Evolutionary conservation across 2,329 filamentous ascomycete species (phyloP).

Genomic region (Colletotrichum ledebouriae): DNA sequence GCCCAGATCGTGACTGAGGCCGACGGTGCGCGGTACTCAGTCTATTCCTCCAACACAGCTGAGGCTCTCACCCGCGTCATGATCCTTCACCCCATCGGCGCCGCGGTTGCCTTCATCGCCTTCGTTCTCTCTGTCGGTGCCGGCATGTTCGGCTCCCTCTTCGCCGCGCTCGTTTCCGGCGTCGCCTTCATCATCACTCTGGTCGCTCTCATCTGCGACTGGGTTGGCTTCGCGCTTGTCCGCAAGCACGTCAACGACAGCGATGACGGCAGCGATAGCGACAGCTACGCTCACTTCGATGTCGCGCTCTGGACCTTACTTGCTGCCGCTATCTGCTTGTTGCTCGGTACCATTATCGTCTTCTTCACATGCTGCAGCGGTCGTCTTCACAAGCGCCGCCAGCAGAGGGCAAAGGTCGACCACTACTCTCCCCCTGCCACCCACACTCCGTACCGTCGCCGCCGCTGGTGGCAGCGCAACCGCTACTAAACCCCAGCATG

Average conservation of each 20-base stretch:
- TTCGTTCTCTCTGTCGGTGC: slow-evolving; percentile 68
- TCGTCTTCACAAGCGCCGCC: slow-evolving; percentile 56
- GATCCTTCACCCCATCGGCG: slow-evolving; percentile 73
- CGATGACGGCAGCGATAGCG: slow-evolving; percentile 49
- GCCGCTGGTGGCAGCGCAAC: slow-evolving; percentile 41
- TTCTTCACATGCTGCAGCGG: slow-evolving; percentile 73
- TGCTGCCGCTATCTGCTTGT: slow-evolving; percentile 65
- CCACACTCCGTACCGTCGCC: slow-evolving; percentile 36
- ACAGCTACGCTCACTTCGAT: slow-evolving; percentile 63
- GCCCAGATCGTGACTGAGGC: slow-evolving; percentile 57
- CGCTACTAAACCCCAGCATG: slow-evolving; percentile 31
- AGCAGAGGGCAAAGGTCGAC: slow-evolving; percentile 46
- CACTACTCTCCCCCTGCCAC: slow-evolving; percentile 45
- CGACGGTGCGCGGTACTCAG: slow-evolving; percentile 57
- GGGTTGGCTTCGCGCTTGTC: slow-evolving; percentile 68
- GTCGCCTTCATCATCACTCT: slow-evolving; percentile 63
- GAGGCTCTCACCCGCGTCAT: slow-evolving; percentile 69
- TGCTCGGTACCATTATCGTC: slow-evolving; percentile 69
- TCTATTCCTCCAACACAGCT: slow-evolving; percentile 58
- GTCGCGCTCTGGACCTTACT: slow-evolving; percentile 74
- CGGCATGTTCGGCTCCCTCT: slow-evolving; percentile 64
- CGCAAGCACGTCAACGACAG: slow-evolving; percentile 65
- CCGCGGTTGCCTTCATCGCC: slow-evolving; percentile 69
- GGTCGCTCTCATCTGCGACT: slow-evolving; percentile 67
- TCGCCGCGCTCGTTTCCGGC: slow-evolving; percentile 63